Evolutionary conservation across 1,284 basidiomycete species (phyloP).

Genomic region (Tranzscheliella williamsii): DNA sequence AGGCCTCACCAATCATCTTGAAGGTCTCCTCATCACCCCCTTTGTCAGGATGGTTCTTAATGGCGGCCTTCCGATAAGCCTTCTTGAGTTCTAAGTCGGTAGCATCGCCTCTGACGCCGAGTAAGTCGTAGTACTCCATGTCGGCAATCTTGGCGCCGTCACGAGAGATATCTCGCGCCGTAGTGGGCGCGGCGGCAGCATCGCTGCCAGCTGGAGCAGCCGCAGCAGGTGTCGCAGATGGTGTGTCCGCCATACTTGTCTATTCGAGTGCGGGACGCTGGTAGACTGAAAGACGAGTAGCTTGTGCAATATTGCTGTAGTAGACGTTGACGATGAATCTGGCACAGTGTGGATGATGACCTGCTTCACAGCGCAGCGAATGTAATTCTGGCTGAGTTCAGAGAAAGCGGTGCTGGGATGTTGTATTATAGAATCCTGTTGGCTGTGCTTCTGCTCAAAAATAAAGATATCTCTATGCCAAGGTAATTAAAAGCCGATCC

Average conservation of each 20-base stretch:
- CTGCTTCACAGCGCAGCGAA: no score
- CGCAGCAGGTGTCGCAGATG: slow-evolving; percentile 12
- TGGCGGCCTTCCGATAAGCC: slow-evolving; percentile 90
- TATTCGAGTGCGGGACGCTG: no score
- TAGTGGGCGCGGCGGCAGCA: slow-evolving; percentile 10
- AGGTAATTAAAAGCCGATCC: no score
- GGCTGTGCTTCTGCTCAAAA: no score
- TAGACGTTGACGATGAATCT: no score
- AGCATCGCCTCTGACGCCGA: slow-evolving; percentile 56
- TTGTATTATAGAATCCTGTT: no score
- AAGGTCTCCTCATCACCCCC: slow-evolving; percentile 58
- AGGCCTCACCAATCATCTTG: slow-evolving; percentile 68
- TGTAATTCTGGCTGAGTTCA: no score
- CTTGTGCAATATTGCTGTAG: neutral
- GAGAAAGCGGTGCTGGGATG: no score
- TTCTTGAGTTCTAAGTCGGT: slow-evolving; percentile 83
- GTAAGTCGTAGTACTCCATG: slow-evolving; percentile 61
- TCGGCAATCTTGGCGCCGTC: slow-evolving; percentile 58
- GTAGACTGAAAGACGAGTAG: neutral
- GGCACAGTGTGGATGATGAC: no score
- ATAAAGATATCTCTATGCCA: no score
- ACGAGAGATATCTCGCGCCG: slow-evolving; percentile 49
- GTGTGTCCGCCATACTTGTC: slow-evolving; percentile 25
- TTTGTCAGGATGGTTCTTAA: slow-evolving; percentile 72
- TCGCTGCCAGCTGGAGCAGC: slow-evolving; percentile 2